Evolutionary conservation across 1,284 basidiomycete genomes (phyloP), one percentile per base, ranked within the genome.

Genomic region (Cryptococcus sp.): DNA sequence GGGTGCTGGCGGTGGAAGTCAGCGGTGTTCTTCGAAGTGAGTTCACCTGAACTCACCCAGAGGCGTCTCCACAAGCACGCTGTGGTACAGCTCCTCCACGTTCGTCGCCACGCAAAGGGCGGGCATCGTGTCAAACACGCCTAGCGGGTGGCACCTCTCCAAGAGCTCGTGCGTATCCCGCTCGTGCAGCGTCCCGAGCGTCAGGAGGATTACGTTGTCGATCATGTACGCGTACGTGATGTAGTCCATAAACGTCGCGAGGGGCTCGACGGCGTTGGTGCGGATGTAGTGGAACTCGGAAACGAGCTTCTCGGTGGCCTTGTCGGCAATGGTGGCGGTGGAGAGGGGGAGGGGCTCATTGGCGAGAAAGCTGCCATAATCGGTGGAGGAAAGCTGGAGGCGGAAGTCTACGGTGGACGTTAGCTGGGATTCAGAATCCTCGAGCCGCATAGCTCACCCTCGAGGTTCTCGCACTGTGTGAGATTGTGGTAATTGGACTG

Each of bases 221-320:
- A 99, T 98, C 96, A 99, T 99, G 80, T 98, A 99, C 28, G 87
- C 91, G 56, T 73, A 89, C 85, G 94, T 98, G 78, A 99, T 91
- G 77, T 98, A 99, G 75, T 98, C 96, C 63, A 99, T 81, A 75
- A 99, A 98, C 72, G 87, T 95, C 72, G 85, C 85, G 52, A 99
- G 79, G 2, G 94, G 92, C 64, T 91, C 87, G 18, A 92, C 88
- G 5, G 96, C 88, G 78, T 98, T 98, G 65, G 82, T 87, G 56
- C 91, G 83, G 53, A 98, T 79, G 76, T 89, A 98, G 78, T 95
- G 91, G 83, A 98, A 98, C 75, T 98, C 96, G 73, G 93, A 87
- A 20, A 99, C 94, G 39, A 99, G 85, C 63, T 92, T 84, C 71
- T 92, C 87, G 0, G 94, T 97, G 15, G 96, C 95, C 79, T 89